phyloP scores from a whole-genome alignment of 2,329 filamentous ascomycete genomes.

The Apiospora malaysiana region DNA sequence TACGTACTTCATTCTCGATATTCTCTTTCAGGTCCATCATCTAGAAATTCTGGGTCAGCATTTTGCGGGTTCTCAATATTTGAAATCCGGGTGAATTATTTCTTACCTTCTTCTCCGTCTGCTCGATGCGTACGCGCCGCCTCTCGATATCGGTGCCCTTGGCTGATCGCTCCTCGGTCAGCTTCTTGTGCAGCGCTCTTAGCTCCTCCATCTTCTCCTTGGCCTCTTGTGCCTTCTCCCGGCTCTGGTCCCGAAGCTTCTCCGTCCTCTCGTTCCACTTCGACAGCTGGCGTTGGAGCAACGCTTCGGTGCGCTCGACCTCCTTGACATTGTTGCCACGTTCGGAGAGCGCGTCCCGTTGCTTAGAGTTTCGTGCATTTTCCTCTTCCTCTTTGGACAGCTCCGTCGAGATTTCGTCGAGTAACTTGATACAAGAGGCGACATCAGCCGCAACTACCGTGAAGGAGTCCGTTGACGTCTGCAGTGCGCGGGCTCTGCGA shows the following conservation, averaged over 20 bases:
- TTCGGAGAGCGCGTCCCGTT: slow-evolving; percentile 86
- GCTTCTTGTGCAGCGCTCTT: slow-evolving; percentile 75
- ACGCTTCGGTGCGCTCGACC: slow-evolving; percentile 84
- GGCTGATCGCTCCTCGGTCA: slow-evolving; percentile 84
- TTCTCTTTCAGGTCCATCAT: slow-evolving; percentile 98
- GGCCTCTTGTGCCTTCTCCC: slow-evolving; percentile 80
- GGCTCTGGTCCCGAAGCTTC: slow-evolving; percentile 79
- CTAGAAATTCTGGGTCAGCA: slow-evolving; percentile 53
- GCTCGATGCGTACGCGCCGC: slow-evolving; percentile 90
- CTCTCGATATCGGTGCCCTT: slow-evolving; percentile 93
- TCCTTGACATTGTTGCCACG: slow-evolving; percentile 88
- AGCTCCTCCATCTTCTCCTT: slow-evolving; percentile 92
- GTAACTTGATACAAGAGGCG: slow-evolving; percentile 82
- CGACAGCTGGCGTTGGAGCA: slow-evolving; percentile 81
- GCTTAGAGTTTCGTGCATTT: slow-evolving; percentile 76
- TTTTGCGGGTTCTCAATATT: not conserved
- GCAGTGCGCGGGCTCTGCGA: slow-evolving; percentile 83
- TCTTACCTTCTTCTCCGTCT: slow-evolving; percentile 95
- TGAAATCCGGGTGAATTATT: slow-evolving; percentile 17
- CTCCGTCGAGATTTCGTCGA: slow-evolving; percentile 87
- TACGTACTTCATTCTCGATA: slow-evolving; percentile 92
- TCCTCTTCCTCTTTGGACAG: slow-evolving; percentile 92
- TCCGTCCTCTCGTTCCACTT: slow-evolving; percentile 90
- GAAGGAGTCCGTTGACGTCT: slow-evolving; percentile 92
- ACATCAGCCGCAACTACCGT: slow-evolving; percentile 84